Evolutionary conservation across 495 filamentous ascomycete species (phyloP), one percentile per base, ranked within the genome.

Genomic region (Penicillium salamii): DNA sequence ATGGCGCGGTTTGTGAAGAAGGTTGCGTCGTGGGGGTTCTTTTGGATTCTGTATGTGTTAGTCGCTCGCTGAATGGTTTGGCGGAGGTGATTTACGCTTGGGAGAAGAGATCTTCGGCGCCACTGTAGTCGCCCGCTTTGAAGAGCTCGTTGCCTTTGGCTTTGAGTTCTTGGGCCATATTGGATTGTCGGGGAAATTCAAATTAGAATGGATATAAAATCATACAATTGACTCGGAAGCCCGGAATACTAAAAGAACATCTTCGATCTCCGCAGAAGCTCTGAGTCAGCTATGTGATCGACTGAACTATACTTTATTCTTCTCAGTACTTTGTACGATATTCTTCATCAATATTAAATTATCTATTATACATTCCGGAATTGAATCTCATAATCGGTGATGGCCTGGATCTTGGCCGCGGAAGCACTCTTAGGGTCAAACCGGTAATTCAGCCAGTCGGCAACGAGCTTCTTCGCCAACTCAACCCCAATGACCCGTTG

Each of bases 1-100:
- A 96, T 85, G 33, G 92, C 88, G 42, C 93, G 87, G 72, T 98
- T 98, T 23, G 92, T 95, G 75, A 78, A 79, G 62, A 78, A 74
- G 21, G 69, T 72, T 19, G 78, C 65, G 44, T 78, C 75, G 36
- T 53, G 54, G 3, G 77, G 62, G 46, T 78, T 70, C 55, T 76
- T 76, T 39, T 65, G 63, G 46, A 80, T 78, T 29, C 76, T 79
- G 36, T 11, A 3, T 20, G 11, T 26, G n/a, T 8, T 12, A 14
- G 26, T n/a, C 19, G 31, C 28, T 17, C 23, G 29, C 19, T 38
- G 29, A 26, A 24, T 28, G 29, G 12, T 32, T 13, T 12, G 33
- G 42, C 34, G 14, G 28, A 5, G 34, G 23, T 38, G n/a, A 17
- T 82, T 67, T 75, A 91, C 88, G 92, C 92, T 76, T 93, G 85